phyloP scores from a whole-genome alignment of 208 protist genomes.

The Trypanosoma platydactyli region DNA sequence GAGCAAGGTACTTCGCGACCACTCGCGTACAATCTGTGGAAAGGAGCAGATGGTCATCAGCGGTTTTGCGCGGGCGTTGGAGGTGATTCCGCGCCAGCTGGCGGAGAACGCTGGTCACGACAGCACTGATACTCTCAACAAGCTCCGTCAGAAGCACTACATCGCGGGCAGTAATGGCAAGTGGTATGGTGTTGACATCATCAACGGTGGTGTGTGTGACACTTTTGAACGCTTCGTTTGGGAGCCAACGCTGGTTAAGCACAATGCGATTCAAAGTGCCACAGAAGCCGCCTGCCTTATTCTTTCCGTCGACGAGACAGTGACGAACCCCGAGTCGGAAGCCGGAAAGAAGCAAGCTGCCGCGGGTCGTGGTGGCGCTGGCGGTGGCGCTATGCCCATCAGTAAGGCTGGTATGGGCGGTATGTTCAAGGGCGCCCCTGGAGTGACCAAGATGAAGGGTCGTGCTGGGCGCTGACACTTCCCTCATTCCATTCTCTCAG shows the following conservation, averaged over 20 bases:
- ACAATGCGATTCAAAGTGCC: slow-evolving; percentile 98
- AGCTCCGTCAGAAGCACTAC: slow-evolving; percentile 98
- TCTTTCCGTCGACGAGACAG: slow-evolving; percentile 99
- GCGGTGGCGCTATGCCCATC: slow-evolving; percentile 77
- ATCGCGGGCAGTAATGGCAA: slow-evolving; percentile 37
- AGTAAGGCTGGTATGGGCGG: slow-evolving; percentile 91
- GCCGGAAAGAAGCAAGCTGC: slow-evolving; percentile 86
- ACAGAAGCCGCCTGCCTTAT: slow-evolving; percentile 99
- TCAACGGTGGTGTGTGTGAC: slow-evolving; percentile 97
- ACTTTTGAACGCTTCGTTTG: slow-evolving; percentile 98
- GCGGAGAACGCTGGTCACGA: slow-evolving; percentile 99
- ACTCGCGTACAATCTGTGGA: slow-evolving; percentile 96
- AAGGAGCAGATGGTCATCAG: slow-evolving; percentile 99
- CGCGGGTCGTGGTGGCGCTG: slow-evolving; percentile 49
- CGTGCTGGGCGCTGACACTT: slow-evolving; percentile 31
- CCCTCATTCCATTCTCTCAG: not conserved
- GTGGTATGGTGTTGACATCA: slow-evolving; percentile 99
- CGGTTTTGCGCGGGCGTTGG: slow-evolving; percentile 99
- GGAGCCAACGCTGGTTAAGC: slow-evolving; percentile 99
- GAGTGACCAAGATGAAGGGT: slow-evolving; percentile 87
- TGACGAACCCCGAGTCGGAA: slow-evolving; percentile 94
- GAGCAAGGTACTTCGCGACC: slow-evolving; percentile 95
- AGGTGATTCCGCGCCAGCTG: slow-evolving; percentile 99
- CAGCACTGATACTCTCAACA: slow-evolving; percentile 99
- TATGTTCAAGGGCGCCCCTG: slow-evolving; percentile 90